phyloP scores from a whole-genome alignment of 2,329 filamentous ascomycete genomes.

The Calonectria crousiana region DNA sequence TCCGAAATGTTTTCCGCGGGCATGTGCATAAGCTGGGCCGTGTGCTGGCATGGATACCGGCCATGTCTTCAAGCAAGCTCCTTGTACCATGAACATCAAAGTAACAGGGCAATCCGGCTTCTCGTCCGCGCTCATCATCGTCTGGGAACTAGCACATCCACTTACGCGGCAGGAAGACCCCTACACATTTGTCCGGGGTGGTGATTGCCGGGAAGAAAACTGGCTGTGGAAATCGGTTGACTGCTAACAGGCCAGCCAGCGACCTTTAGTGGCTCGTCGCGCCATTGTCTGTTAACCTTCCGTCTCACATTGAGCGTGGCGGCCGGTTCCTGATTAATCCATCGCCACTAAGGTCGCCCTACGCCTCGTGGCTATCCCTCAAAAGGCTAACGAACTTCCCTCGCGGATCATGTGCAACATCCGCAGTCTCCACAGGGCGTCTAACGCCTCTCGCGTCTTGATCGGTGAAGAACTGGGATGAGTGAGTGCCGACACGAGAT shows the following conservation, averaged over 20 bases:
- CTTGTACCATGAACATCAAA: slow-evolving; percentile 19
- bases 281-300: slow-evolving; percentile 4
- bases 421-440: slow-evolving; percentile 46
- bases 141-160: slow-evolving; percentile 13
- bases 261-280: background rate
- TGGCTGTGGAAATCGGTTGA: background rate
- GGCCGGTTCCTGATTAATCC: slow-evolving; percentile 22
- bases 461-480: slow-evolving; percentile 35
- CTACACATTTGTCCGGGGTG: background rate
- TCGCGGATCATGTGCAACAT: slow-evolving; percentile 49
- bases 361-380: slow-evolving; percentile 39
- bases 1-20: slow-evolving; percentile 34
- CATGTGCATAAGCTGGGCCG: slow-evolving; percentile 39
- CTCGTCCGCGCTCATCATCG: slow-evolving; percentile 30
- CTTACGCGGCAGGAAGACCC: slow-evolving; percentile 11
- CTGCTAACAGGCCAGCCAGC: background rate
- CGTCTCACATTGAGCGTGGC: slow-evolving; percentile 1
- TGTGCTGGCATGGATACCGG: slow-evolving; percentile 32
- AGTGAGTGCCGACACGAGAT: slow-evolving; percentile 20
- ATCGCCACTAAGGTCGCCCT: slow-evolving; percentile 29
- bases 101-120: slow-evolving; percentile 13
- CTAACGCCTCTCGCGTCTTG: slow-evolving; percentile 45
- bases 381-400: slow-evolving; percentile 41
- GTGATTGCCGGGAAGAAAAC: background rate
- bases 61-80: slow-evolving; percentile 17